Evolutionary conservation across 1,284 basidiomycete genomes (phyloP).

Genomic region (Apiotrichum mycotoxinovorans): DNA sequence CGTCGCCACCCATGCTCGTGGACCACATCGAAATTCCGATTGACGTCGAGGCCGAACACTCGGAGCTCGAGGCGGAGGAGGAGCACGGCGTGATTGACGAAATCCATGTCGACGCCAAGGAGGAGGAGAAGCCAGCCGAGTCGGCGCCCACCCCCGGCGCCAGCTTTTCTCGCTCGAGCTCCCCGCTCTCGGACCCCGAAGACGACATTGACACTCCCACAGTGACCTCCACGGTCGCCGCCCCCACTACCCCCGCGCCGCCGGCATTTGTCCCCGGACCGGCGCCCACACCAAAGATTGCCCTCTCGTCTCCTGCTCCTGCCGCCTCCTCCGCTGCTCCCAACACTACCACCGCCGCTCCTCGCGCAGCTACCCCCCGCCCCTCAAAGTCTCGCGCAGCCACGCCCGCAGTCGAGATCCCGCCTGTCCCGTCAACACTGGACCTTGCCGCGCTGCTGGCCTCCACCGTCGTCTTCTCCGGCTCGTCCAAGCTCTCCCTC

Average conservation of each 20-base stretch:
- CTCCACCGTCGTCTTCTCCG: conserved; percentile 50
- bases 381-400: conserved; percentile 7
- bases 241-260: not conserved
- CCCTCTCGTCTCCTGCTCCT: not conserved
- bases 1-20: conserved; percentile 12
- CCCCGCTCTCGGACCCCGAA: conserved; percentile 15
- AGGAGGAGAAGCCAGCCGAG: conserved; percentile 4
- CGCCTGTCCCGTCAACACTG: conserved; percentile 30
- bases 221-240: not conserved
- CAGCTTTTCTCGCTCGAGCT: conserved; percentile 1
- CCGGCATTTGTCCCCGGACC: not conserved
- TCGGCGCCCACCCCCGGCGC: not conserved
- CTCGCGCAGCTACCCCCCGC: not conserved
- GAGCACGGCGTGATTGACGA: not conserved
- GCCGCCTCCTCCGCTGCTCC: not conserved
- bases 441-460: conserved; percentile 48
- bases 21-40: conserved; percentile 9
- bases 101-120: not conserved
- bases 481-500: conserved; percentile 46
- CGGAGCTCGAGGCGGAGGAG: conserved; percentile 11
- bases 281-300: not conserved
- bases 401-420: conserved; percentile 7
- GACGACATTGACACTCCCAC: not conserved
- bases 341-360: not conserved
- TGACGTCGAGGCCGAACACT: conserved; percentile 16